Evolutionary conservation across 148 eudicot species (phyloP), one percentile per base, ranked within the genome.

Genomic region (Rhododendron griersonianum): DNA sequence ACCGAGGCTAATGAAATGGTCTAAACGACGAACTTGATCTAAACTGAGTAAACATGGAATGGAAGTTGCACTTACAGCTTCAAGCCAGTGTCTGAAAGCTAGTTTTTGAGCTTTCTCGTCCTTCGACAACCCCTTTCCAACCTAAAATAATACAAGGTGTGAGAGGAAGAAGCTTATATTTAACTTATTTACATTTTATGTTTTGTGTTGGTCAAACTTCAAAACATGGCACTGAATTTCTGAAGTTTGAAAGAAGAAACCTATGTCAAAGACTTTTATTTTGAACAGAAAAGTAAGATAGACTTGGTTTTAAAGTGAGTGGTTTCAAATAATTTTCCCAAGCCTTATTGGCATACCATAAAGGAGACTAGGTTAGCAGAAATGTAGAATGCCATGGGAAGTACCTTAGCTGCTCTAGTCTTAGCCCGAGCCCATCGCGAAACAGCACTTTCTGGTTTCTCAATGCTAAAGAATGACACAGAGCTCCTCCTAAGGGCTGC

Each of bases 111-210:
- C 91, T 37, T 89, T 89, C 50, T 85, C 84, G 74, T 89, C 86
- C 89, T 89, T 87, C 8, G 82, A 87, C 89, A 87, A 69, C 4
- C 91, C 91, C 47, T 89, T 89, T 53, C 87, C 91, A 28, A 89
- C 86, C 91, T 89, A 73, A 16, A 79, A 69, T 30, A 21, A 35
- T 11, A 61, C 35, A 37, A 33, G 41, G 80, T 18, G 7, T 77
- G 48, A 77, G 1, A 77, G 15, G n/a, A 77, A 33, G 1, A 77
- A 37, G 48, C 25, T 63, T 39, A 18, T 7, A 19, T 81, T 18
- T 11, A 30, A 30, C 61, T 21, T n/a, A 47, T 23, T 63, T 7
- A 19, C 67, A 61, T 61, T 5, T 5, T 19, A 61, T 7, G 9
- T 61, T 21, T 63, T 65, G 55, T n/a, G 21, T 21, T n/a, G 84